phyloP scores from a whole-genome alignment of 164 flowering plant species.

The Annona cherimola region DNA sequence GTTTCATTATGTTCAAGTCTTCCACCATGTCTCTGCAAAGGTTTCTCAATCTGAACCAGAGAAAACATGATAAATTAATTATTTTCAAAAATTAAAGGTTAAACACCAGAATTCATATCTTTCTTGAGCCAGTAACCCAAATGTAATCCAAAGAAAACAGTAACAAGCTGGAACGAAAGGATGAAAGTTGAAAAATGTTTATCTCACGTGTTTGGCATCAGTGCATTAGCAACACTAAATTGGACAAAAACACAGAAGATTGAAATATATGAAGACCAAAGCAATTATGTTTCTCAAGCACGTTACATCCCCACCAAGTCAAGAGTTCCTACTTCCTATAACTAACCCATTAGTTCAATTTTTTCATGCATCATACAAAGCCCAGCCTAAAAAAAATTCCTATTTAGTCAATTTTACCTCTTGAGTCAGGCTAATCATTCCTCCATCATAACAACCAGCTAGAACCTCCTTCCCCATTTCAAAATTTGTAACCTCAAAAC shows the following conservation, averaged over 20 bases:
- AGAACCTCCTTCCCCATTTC: neutral
- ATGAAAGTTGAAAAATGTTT: neutral
- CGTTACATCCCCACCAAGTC: neutral
- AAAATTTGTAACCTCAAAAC: neutral
- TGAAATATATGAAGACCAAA: neutral
- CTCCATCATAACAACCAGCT: neutral
- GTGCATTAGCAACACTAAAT: neutral
- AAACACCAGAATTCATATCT: neutral
- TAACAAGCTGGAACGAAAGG: neutral
- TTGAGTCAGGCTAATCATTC: neutral
- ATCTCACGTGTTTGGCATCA: neutral
- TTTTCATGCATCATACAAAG: neutral
- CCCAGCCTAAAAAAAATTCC: neutral
- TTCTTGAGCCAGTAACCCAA: neutral
- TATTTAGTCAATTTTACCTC: neutral
- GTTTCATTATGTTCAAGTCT: conserved; percentile 73
- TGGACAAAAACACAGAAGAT: neutral
- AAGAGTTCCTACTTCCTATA: too few relatives aligned
- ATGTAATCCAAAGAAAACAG: neutral
- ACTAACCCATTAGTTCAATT: neutral
- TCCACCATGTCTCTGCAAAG: conserved; percentile 79
- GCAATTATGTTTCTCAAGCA: neutral
- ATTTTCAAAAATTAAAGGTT: neutral
- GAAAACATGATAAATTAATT: conserved; percentile 1
- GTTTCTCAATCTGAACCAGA: conserved; percentile 57